phyloP scores from a whole-genome alignment of 73 alveolate species.

The Paramecium biaurelia region DNA sequence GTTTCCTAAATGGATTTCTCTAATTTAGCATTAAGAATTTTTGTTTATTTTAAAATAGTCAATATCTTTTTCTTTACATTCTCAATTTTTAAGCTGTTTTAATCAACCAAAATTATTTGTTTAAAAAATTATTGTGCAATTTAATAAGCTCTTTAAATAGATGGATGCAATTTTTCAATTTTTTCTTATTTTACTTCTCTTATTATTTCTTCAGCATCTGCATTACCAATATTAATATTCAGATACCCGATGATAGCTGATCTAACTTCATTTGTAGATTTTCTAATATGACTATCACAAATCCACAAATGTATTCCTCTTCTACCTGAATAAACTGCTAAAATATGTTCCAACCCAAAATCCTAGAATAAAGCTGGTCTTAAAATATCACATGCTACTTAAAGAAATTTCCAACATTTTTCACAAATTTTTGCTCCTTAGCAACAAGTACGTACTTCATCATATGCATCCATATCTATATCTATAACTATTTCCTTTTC shows the following conservation, averaged over 20 bases:
- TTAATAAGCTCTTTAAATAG: slow-evolving; percentile 73
- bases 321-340: slow-evolving; percentile 98
- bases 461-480: slow-evolving; percentile 98
- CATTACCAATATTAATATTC: slow-evolving; percentile 40
- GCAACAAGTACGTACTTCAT: slow-evolving; percentile 97
- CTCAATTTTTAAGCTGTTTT: slow-evolving; percentile 37
- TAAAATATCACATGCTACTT: slow-evolving; percentile 85
- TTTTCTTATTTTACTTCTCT: background rate
- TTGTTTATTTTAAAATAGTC: background rate
- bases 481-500: slow-evolving; percentile 96
- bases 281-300: slow-evolving; percentile 90
- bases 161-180: slow-evolving; percentile 73
- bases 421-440: slow-evolving; percentile 92
- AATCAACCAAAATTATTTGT: slow-evolving; percentile 64
- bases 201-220: background rate
- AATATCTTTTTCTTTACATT: background rate
- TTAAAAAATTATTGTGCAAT: slow-evolving; percentile 65
- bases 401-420: slow-evolving; percentile 95
- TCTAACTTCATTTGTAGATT: slow-evolving; percentile 87
- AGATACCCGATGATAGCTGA: slow-evolving; percentile 85
- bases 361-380: slow-evolving; percentile 81
- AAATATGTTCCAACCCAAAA: slow-evolving; percentile 87
- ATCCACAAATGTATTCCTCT: slow-evolving; percentile 99
- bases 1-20: background rate
- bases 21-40: background rate